Evolutionary conservation across 192 early-diverging fungal species (phyloP), one percentile per base, ranked within the genome.

Genomic region (Coemansia aciculifera): DNA sequence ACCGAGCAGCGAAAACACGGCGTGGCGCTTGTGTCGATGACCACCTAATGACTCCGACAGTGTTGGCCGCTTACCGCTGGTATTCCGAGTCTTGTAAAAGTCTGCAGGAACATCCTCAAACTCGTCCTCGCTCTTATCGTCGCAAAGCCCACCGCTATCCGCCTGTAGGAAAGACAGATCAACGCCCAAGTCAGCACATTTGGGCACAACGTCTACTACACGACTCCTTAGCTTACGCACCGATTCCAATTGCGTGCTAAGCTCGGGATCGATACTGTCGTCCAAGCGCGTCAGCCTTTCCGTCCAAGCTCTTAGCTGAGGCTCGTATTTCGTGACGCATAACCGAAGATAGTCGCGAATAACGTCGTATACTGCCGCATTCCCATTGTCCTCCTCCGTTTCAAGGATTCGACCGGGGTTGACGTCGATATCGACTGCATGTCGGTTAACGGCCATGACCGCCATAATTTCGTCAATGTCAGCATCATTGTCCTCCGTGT

Each of bases 391-490:
- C 40, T 91, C 90, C 15, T 75, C 54, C 4, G 88, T 65, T 5
- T 86, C 85, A 31, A 87, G 72, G 1, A 81, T 68, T 6, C 84
- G 71, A 9, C 81, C 77, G 21, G 84, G 79, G 7, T 85, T 72
- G 27, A 91, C 48, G 48, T 80, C 66, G 62, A 90, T 76, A n/a
- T 84, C 79, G 37, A 91, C 75, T 21, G 71, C 76, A 37, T 90
- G 89, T 2, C 88, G 84, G 59, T 83, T 85, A 11, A 86, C 85
- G 3, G 87, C 89, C 67, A 91, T 85, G 15, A 88, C 87, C 19
- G 86, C 77, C 15, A 85, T 66, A 2, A 83, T 71, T 37, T 86
- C 65, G 13, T 84, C 79, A 23, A 66, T 61, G 3, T 65, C 49
- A 39, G 67, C 69, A 10, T 60, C 74, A 12, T 64, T 59, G 32